Percentiles rank a stretch among this genome's conserved stretches.
These are phyloP conservation scores for Spathaspora passalidarum DNA, from an alignment of 805 yeast species.

Conservation along the genomic window DNA sequence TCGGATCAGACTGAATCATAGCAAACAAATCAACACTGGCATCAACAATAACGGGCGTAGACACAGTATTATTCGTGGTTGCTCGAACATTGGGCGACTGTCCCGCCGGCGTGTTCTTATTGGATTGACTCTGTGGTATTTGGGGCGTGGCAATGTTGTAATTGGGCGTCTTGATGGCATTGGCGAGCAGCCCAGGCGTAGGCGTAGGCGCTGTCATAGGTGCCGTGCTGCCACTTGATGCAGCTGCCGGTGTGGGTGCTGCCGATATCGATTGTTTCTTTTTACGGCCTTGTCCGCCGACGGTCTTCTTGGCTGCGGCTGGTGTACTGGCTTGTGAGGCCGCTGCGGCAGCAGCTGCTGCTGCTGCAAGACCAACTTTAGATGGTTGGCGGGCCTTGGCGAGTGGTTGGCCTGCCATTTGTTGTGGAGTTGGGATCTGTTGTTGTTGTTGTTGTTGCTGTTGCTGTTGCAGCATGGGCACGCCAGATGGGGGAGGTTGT, in stretches of 20 bases:
- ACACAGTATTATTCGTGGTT: slow-evolving; percentile 3
- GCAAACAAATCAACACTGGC: slow-evolving; percentile 24
- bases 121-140: slow-evolving; percentile 29
- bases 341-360: not conserved
- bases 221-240: slow-evolving; percentile 11
- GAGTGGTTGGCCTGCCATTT: slow-evolving; percentile 3
- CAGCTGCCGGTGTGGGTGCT: not conserved
- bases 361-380: slow-evolving; percentile 1
- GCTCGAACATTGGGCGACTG: slow-evolving; percentile 27
- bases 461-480: slow-evolving; percentile 6
- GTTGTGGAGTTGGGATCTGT: slow-evolving; percentile 11
- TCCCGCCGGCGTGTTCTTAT: slow-evolving; percentile 37
- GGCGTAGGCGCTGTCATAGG: slow-evolving; percentile 28
- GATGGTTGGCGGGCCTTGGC: slow-evolving; percentile 11
- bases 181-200: slow-evolving; percentile 37
- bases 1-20: slow-evolving; percentile 34
- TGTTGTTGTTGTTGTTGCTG: slow-evolving; percentile 8
- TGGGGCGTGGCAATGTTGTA: slow-evolving; percentile 40
- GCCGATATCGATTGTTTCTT: not conserved
- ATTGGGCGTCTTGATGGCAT: slow-evolving; percentile 42
- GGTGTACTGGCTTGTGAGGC: slow-evolving; percentile 6
- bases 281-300: slow-evolving; percentile 8
- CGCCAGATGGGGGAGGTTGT: slow-evolving; percentile 9
- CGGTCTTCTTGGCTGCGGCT: slow-evolving; percentile 5
- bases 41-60: slow-evolving; percentile 9